Base-by-base conservation (phyloP, 2,329 filamentous ascomycete species). In the Monilinia vaccinii-corymbosi region DNA sequence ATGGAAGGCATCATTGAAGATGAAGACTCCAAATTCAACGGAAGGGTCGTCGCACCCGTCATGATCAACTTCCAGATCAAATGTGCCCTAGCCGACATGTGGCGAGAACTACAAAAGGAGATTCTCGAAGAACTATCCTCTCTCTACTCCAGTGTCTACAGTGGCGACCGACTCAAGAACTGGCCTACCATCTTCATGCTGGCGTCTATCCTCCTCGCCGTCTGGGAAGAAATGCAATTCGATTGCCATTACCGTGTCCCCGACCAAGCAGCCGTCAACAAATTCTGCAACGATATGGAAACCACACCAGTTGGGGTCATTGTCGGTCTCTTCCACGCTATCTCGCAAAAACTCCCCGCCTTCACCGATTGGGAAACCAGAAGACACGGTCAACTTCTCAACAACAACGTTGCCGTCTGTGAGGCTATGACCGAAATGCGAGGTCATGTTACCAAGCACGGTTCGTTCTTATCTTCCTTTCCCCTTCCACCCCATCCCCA, bases 41-140 rank as follows among this genome's bases (percentile, higher is more conserved):
- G 92, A 71, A 93, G 93, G 79, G 92, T 88, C 40, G 86, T 96
- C 64, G 93, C 93, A 18, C 93, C 93, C 14, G 92, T 97, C 72
- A 96, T 97, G 92, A 95, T 97, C 83, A 97, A 97, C 80, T 97
- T 97, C 83, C 91, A 97, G 78, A 91, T 97, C 79, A 97, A 97
- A 82, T 94, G 89, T 70, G 92, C 92, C 58, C 86, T 97, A 77
- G 93, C 92, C 66, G 91, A 95, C 71, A 95, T 97, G 90, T 97
- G 93, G 93, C 91, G 93, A 66, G 92, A 96, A 75, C 80, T 97
- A 61, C 92, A 97, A 74, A 96, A 95, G 78, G 93, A 97, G 69
- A 91, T 97, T 42, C 81, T 97, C 2, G 92, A 96, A 77, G 93
- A 97, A 78, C 82, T 97, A 1, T 97, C 93, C 1, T 78, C 84